Conservation (phyloP, 2,329 filamentous ascomycete genomes). For the Neurospora crassa region DNA sequence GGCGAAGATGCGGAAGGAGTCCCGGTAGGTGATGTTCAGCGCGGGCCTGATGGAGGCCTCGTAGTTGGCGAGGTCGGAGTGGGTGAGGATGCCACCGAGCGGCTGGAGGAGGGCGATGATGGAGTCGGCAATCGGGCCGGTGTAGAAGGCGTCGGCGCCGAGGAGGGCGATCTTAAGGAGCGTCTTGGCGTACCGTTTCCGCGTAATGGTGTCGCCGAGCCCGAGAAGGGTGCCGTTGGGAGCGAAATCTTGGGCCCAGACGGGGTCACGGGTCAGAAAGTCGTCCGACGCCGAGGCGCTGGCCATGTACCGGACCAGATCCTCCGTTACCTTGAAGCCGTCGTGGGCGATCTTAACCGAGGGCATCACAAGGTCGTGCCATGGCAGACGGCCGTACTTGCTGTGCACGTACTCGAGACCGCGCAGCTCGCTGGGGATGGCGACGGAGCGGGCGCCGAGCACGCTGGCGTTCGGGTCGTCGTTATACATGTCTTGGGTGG, state of each 20-base stretch:
- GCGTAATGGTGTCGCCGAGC: conserved; percentile 68
- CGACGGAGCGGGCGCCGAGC: conserved; percentile 61
- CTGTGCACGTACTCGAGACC: conserved; percentile 72
- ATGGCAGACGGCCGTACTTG: conserved; percentile 57
- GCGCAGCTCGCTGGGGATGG: conserved; percentile 64
- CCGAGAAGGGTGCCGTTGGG: conserved; percentile 65
- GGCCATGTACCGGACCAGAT: conserved; percentile 66
- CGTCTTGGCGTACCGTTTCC: conserved; percentile 68
- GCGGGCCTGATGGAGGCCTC: conserved; percentile 50
- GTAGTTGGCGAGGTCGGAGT: conserved; percentile 69
- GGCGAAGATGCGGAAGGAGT: conserved; percentile 54
- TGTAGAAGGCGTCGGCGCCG: conserved; percentile 38
- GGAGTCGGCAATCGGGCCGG: conserved; percentile 48
- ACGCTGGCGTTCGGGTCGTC: conserved; percentile 59
- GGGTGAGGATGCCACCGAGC: conserved; percentile 74
- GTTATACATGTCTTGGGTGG: conserved; percentile 76
- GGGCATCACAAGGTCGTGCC: conserved; percentile 63
- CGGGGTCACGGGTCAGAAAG: conserved; percentile 65
- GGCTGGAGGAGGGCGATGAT: conserved; percentile 61
- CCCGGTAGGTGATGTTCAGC: conserved; percentile 56
- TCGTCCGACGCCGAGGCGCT: conserved; percentile 34
- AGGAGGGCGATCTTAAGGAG: conserved; percentile 66
- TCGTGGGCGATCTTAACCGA: conserved; percentile 64
- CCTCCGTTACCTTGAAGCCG: conserved; percentile 64
- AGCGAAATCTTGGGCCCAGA: conserved; percentile 83